phyloP scores from a whole-genome alignment of 306 rosid genomes.

The Casuarina cunninghamiana region DNA sequence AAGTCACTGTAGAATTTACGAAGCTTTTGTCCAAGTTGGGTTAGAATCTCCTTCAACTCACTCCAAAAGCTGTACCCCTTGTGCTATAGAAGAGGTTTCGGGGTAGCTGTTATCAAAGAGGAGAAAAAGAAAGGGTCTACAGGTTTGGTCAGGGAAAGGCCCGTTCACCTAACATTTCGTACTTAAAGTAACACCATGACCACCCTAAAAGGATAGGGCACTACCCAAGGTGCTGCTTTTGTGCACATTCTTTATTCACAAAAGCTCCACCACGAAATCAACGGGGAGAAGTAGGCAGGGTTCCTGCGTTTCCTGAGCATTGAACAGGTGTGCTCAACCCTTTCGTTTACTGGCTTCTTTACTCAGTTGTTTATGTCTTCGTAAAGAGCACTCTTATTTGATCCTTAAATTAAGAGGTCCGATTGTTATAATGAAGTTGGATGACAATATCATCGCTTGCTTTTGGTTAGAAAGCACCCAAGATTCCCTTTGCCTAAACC shows the following conservation, averaged over 20 bases:
- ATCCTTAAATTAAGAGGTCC: not conserved
- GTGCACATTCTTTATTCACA: not conserved
- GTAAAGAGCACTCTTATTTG: not conserved
- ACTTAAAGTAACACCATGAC: not conserved
- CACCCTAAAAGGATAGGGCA: not conserved
- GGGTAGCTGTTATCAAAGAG: not conserved
- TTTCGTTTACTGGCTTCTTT: not conserved
- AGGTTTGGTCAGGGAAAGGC: not conserved
- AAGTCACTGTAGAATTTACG: too few relatives aligned
- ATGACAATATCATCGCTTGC: not conserved
- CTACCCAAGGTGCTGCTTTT: not conserved
- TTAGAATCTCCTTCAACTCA: too few relatives aligned
- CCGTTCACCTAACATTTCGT: not conserved
- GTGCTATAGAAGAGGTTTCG: not conserved
- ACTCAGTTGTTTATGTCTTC: too few relatives aligned
- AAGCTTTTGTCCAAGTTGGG: too few relatives aligned
- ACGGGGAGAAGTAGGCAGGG: not conserved
- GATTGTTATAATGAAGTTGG: not conserved
- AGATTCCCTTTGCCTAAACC: not conserved
- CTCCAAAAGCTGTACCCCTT: too few relatives aligned
- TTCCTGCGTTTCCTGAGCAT: not conserved
- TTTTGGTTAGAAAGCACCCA: not conserved
- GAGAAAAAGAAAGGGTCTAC: too few relatives aligned
- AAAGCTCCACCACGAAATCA: not conserved
- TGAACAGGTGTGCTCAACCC: not conserved